phyloP scores from a whole-genome alignment of 331 rosid genomes.

The Cydonia oblonga region DNA sequence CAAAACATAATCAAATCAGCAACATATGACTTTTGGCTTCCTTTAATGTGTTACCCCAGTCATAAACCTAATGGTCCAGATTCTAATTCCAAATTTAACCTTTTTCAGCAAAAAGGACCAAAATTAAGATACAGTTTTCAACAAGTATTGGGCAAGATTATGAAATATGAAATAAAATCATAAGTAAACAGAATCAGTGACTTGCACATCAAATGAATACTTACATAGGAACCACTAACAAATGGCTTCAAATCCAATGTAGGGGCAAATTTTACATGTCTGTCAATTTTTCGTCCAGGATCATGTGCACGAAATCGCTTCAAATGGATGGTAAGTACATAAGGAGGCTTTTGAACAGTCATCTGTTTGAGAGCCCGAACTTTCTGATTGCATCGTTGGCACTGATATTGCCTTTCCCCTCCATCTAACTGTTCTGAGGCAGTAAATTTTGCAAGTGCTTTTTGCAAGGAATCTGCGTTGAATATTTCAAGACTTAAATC shows the following conservation, averaged over 20 bases:
- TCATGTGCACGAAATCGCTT: conserved; percentile 73
- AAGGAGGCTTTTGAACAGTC: conserved; percentile 84
- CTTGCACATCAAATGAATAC: conserved; percentile 1
- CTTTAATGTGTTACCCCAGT: background rate
- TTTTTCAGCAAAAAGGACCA: background rate
- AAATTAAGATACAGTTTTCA: background rate
- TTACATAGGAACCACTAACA: conserved; percentile 78
- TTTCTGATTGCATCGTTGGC: conserved; percentile 90
- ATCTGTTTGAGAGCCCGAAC: conserved; percentile 83
- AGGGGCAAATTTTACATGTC: conserved; percentile 59
- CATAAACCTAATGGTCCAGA: background rate
- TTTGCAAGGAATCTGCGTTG: conserved; percentile 73
- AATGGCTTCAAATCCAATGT: conserved; percentile 66
- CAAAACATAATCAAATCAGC: background rate
- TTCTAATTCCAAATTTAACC: background rate
- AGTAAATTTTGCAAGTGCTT: conserved; percentile 76
- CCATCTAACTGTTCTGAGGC: conserved; percentile 83
- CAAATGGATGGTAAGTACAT: conserved; percentile 74
- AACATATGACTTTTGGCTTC: background rate
- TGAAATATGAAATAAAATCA: background rate
- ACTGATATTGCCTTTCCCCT: conserved; percentile 82
- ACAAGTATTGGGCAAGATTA: background rate
- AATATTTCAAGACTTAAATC: conserved; percentile 92
- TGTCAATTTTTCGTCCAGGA: conserved; percentile 70
- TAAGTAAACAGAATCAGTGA: background rate